Conservation (phyloP, 352 stramenopile species). For the Pythium biforme region DNA sequence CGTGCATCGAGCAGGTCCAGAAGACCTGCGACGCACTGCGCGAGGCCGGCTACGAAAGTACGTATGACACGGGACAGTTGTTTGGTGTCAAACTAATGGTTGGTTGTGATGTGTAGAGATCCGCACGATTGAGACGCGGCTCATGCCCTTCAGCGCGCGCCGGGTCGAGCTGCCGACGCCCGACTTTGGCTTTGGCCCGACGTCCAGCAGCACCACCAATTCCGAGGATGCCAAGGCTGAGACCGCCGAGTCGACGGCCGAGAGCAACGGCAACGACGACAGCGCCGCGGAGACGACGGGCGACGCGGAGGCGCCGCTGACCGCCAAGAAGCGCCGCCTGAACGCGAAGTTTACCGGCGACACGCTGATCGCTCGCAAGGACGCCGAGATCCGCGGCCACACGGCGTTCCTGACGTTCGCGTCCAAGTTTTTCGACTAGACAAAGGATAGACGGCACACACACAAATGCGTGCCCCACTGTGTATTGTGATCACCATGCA, state of each 20-base stretch:
- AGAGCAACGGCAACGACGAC: slow-evolving; percentile 22
- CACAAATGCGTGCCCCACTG: background rate
- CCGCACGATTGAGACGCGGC: slow-evolving; percentile 91
- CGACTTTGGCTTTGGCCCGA: slow-evolving; percentile 54
- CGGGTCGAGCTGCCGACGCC: slow-evolving; percentile 67
- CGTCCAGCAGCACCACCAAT: background rate
- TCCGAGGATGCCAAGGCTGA: slow-evolving; percentile 10
- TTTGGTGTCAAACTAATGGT: background rate
- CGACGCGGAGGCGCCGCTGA: background rate
- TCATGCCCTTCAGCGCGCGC: slow-evolving; percentile 81
- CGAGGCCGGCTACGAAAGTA: slow-evolving; percentile 81
- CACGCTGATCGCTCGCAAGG: slow-evolving; percentile 78
- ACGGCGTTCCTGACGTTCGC: slow-evolving; percentile 87
- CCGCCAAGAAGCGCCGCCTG: slow-evolving; percentile 52
- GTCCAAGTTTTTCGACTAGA: slow-evolving; percentile 74
- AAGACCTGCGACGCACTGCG: slow-evolving; percentile 77
- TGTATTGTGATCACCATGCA: background rate
- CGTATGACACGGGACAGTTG: slow-evolving; percentile 16
- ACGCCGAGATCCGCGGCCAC: slow-evolving; percentile 84
- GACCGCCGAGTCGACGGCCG: slow-evolving; percentile 13
- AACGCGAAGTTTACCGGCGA: slow-evolving; percentile 51
- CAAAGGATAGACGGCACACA: background rate
- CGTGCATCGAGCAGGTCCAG: slow-evolving; percentile 99
- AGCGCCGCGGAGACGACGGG: slow-evolving; percentile 28
- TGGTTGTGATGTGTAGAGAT: slow-evolving; percentile 45